Conservation (phyloP, 2,329 filamentous ascomycete genomes). For the Penicillium sp. region DNA sequence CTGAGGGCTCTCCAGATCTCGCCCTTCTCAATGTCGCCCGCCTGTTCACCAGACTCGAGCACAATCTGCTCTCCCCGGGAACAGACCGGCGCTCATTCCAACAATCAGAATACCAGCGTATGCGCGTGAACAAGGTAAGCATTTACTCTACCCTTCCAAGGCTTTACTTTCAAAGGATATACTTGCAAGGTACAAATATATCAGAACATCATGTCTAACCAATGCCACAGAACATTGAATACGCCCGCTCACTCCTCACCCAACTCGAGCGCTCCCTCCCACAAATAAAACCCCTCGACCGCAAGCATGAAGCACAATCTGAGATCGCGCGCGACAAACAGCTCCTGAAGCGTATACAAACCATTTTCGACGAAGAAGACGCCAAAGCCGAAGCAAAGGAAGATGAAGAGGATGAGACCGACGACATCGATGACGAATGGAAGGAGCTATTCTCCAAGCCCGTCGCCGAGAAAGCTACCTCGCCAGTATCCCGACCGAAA, state of each 20-base stretch:
- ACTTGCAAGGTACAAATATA: background rate
- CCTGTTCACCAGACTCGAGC: constrained; percentile 45
- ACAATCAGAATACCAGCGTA: constrained; percentile 44
- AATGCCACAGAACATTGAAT: constrained; percentile 44
- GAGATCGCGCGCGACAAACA: constrained; percentile 43
- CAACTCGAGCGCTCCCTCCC: constrained; percentile 44
- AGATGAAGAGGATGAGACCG: constrained; percentile 18
- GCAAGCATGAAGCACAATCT: constrained; percentile 41
- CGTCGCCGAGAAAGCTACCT: constrained; percentile 9
- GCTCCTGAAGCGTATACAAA: constrained; percentile 35
- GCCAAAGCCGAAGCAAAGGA: constrained; percentile 20
- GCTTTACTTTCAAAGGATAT: background rate
- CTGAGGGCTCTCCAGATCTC: constrained; percentile 28
- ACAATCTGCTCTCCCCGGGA: constrained; percentile 43
- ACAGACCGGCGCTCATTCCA: constrained; percentile 40
- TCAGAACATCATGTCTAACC: background rate
- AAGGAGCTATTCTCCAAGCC: constrained; percentile 33
- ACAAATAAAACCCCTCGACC: constrained; percentile 40
- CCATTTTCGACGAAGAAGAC: constrained; percentile 35
- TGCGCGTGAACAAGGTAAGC: constrained; percentile 42
- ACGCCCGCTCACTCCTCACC: constrained; percentile 44
- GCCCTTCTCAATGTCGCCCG: constrained; percentile 43
- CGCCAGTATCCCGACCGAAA: background rate
- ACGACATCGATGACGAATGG: constrained; percentile 24
- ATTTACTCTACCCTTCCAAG: accelerated